Evolutionary conservation across 2,329 filamentous ascomycete genomes (phyloP).

Genomic region (Penicillium sp.): DNA sequence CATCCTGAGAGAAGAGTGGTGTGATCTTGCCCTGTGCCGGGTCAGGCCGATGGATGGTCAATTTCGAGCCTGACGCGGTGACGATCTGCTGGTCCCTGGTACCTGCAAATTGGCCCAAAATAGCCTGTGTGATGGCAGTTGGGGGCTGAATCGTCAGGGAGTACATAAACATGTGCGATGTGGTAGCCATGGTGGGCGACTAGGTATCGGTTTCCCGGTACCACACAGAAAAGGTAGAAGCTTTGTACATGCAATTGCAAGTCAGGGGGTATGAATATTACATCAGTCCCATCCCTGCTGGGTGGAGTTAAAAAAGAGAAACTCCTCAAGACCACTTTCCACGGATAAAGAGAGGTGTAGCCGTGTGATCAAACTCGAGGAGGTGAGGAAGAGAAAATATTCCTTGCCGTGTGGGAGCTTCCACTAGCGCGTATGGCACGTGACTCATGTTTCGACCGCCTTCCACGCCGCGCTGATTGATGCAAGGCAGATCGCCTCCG

Average conservation of each 20-base stretch:
- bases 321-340: constrained; percentile 27
- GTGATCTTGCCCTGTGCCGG: constrained; percentile 80
- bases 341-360: constrained; percentile 1
- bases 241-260: constrained; percentile 27
- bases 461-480: constrained; percentile 25
- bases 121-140: constrained; percentile 82
- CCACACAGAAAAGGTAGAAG: constrained; percentile 9
- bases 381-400: constrained; percentile 24
- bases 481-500: constrained; percentile 11
- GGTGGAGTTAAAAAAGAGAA: constrained; percentile 13
- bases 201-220: constrained; percentile 19
- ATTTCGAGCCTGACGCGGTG: constrained; percentile 83
- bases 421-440: constrained; percentile 20
- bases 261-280: constrained; percentile 23
- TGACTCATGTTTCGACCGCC: constrained; percentile 33
- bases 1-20: constrained; percentile 83
- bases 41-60: constrained; percentile 84
- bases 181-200: constrained; percentile 77
- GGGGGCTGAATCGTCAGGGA: constrained; percentile 93
- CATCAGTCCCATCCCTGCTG: constrained; percentile 38
- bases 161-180: constrained; percentile 98
- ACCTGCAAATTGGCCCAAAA: constrained; percentile 91
- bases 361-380: constrained; percentile 4
- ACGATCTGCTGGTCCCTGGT: constrained; percentile 98
- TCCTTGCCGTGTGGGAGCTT: constrained; percentile 26